Evolutionary conservation across 805 yeast species (phyloP).

Genomic region (Myxozyma melibiosi): DNA sequence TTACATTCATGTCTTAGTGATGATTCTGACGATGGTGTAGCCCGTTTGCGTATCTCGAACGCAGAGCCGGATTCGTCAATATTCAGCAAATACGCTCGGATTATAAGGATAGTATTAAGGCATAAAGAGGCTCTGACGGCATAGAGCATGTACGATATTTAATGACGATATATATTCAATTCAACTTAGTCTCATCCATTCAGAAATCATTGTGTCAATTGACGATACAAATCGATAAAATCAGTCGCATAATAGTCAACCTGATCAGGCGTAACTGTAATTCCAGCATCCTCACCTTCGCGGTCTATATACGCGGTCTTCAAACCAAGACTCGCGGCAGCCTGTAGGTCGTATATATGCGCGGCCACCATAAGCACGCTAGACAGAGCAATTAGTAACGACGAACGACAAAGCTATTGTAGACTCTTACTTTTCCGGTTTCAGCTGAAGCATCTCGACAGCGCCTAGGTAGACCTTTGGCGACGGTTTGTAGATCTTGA

Average conservation of each 20-base stretch:
- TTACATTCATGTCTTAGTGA: not conserved
- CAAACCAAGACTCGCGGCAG: slow-evolving; percentile 22
- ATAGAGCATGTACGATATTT: not conserved
- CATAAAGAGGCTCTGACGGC: not conserved
- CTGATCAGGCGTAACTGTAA: slow-evolving; percentile 12
- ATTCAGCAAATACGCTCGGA: slow-evolving; percentile 9
- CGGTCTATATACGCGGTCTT: slow-evolving; percentile 26
- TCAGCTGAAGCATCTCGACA: slow-evolving; percentile 17
- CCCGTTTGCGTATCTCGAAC: slow-evolving; percentile 28
- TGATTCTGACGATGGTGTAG: slow-evolving; percentile 1
- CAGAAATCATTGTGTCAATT: slow-evolving; percentile 9
- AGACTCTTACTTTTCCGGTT: slow-evolving; percentile 26
- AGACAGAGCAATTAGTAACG: not conserved
- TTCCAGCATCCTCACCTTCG: slow-evolving; percentile 24
- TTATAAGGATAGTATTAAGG: not conserved
- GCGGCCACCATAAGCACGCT: slow-evolving; percentile 32
- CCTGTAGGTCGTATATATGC: slow-evolving; percentile 29
- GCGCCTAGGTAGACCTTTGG: slow-evolving; percentile 29
- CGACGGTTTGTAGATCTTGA: slow-evolving; percentile 30
- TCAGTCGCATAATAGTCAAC: slow-evolving; percentile 17
- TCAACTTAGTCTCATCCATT: too few relatives aligned
- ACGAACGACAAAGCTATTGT: not conserved
- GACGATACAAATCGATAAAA: slow-evolving; percentile 19
- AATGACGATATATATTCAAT: too few relatives aligned
- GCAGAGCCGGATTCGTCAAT: slow-evolving; percentile 20